Conservation (phyloP, 2,329 filamentous ascomycete species). For the Aureobasidium uvarum region DNA sequence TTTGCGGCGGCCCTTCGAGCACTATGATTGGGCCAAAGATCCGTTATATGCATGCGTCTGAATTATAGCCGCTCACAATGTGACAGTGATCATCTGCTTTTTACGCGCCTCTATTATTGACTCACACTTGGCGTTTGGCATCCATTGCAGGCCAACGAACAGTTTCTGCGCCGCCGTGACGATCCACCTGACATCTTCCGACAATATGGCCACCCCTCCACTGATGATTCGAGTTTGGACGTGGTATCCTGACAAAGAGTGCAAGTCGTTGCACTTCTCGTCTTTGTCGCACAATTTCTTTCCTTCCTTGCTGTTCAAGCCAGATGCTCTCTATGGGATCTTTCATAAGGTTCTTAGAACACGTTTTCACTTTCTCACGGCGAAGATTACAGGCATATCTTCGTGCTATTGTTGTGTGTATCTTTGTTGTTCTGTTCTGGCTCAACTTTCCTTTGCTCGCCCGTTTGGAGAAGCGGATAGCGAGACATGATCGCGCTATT, state of each 20-base stretch:
- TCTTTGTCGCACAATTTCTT: background rate
- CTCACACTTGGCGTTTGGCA: background rate
- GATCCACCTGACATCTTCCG: background rate
- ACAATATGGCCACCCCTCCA: background rate
- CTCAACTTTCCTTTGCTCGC: background rate
- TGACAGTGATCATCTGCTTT: background rate
- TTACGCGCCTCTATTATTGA: background rate
- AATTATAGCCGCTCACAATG: background rate
- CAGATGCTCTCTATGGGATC: background rate
- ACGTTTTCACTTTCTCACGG: background rate
- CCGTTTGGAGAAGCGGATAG: background rate
- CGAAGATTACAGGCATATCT: background rate
- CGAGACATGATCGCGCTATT: background rate
- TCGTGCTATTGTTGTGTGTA: background rate
- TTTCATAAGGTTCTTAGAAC: background rate
- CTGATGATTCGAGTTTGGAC: background rate
- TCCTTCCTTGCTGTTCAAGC: background rate
- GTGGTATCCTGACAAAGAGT: background rate
- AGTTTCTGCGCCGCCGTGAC: background rate
- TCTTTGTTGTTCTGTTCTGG: background rate
- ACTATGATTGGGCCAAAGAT: background rate
- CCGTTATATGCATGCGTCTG: background rate
- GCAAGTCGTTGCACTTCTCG: too few species aligned
- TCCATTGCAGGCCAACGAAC: background rate
- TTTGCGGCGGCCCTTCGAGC: background rate